phyloP scores from a whole-genome alignment of 257 asterid genomes.

The Rubia yunnanensis region DNA sequence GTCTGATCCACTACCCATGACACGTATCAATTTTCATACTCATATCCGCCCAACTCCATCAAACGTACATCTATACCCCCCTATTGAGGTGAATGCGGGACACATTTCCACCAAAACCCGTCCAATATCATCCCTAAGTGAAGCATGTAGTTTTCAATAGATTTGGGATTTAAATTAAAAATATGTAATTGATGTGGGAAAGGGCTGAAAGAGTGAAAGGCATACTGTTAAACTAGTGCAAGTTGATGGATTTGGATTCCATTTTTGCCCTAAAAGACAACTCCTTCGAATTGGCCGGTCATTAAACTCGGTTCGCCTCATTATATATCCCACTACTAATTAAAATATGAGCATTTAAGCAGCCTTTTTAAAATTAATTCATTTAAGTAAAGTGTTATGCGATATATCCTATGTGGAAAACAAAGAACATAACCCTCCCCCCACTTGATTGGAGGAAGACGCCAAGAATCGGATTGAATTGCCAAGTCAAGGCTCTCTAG shows the following conservation, averaged over 20 bases:
- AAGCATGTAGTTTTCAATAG: no score
- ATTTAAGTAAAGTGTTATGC: not conserved
- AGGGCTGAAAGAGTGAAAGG: not conserved
- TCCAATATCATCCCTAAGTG: no score
- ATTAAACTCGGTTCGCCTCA: not conserved
- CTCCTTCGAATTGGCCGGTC: not conserved
- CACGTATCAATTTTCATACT: no score
- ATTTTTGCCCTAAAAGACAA: not conserved
- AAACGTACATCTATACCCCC: no score
- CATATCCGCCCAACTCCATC: no score
- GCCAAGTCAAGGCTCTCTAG: conserved; percentile 25
- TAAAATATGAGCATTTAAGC: not conserved
- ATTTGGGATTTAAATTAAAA: no score
- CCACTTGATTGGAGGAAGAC: conserved; percentile 18
- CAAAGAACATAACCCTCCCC: conserved; percentile 13
- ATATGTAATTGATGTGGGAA: not conserved
- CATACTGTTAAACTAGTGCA: not conserved
- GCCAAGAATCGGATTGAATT: conserved; percentile 22
- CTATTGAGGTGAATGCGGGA: no score
- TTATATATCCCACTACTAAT: not conserved
- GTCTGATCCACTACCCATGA: no score
- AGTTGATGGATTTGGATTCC: conserved; percentile 19
- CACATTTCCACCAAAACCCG: no score
- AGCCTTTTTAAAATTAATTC: not conserved
- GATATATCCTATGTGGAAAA: conserved; percentile 4